Evolutionary conservation across 1,139 yeast species (phyloP).

Genomic region (Geotrichum carabidarum): DNA sequence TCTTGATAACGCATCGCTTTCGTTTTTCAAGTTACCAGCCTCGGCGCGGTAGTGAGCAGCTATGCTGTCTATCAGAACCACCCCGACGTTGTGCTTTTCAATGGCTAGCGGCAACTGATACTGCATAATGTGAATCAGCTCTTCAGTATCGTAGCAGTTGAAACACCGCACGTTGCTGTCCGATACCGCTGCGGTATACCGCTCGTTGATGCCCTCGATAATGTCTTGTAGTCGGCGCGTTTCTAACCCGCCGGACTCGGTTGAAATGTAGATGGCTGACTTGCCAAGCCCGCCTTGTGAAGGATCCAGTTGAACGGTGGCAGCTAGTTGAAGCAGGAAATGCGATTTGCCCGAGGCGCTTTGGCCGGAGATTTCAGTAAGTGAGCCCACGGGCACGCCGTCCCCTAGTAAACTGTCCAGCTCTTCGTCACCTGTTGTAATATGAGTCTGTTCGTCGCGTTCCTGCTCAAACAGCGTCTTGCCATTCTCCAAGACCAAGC

Average conservation of each 20-base stretch:
- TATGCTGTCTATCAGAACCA: slow-evolving; percentile 73
- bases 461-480: background rate
- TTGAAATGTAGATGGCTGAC: slow-evolving; percentile 61
- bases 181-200: slow-evolving; percentile 24
- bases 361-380: slow-evolving; percentile 80
- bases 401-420: slow-evolving; percentile 21
- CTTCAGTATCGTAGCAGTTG: slow-evolving; percentile 63
- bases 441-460: background rate
- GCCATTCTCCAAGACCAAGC: slow-evolving; percentile 6
- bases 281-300: slow-evolving; percentile 45
- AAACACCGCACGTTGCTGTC: slow-evolving; percentile 55
- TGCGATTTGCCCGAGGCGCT: slow-evolving; percentile 86
- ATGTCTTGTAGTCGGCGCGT: slow-evolving; percentile 52
- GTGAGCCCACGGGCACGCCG: slow-evolving; percentile 60
- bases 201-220: slow-evolving; percentile 31
- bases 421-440: slow-evolving; percentile 9
- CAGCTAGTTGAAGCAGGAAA: slow-evolving; percentile 57
- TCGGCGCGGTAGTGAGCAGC: slow-evolving; percentile 80
- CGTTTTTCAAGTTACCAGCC: slow-evolving; percentile 30
- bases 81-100: slow-evolving; percentile 42
- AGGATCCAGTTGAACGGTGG: slow-evolving; percentile 50
- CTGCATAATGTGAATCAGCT: slow-evolving; percentile 66
- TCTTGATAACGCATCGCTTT: slow-evolving; percentile 8
- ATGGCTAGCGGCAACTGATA: slow-evolving; percentile 63
- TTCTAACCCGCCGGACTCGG: slow-evolving; percentile 63